phyloP scores from a whole-genome alignment of 2,329 filamentous ascomycete genomes.

The Thelonectria blattea region DNA sequence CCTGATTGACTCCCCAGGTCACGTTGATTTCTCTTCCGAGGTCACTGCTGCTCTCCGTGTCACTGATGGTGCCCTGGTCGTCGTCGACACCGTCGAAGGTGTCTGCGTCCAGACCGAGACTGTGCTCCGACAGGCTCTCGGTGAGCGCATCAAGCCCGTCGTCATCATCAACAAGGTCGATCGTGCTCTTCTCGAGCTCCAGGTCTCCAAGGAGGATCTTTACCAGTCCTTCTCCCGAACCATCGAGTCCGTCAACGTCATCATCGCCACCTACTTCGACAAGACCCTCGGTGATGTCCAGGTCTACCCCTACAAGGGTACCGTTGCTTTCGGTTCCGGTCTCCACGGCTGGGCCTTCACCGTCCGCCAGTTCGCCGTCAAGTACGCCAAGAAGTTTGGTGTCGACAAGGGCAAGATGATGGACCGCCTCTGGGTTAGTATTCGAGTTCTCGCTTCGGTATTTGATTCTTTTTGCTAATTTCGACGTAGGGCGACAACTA shows the following conservation, averaged over 20 bases:
- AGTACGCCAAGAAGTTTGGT: constrained; percentile 99
- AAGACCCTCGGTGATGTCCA: constrained; percentile 96
- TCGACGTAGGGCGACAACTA: constrained; percentile 81
- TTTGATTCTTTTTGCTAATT: not conserved
- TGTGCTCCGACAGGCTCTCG: constrained; percentile 96
- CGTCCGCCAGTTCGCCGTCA: constrained; percentile 92
- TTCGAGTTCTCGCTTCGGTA: not conserved
- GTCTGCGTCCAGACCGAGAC: constrained; percentile 99
- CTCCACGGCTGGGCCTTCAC: constrained; percentile 99
- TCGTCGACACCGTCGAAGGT: constrained; percentile 99
- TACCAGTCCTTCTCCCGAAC: constrained; percentile 99
- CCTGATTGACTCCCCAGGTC: constrained; percentile 99
- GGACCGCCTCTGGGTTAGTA: constrained; percentile 94
- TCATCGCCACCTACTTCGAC: constrained; percentile 99
- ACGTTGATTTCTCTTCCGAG: constrained; percentile 99
- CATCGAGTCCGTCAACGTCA: constrained; percentile 99
- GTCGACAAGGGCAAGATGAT: constrained; percentile 99
- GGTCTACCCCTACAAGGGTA: constrained; percentile 97
- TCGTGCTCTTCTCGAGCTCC: constrained; percentile 97
- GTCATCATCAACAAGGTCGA: constrained; percentile 99
- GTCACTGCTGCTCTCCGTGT: constrained; percentile 99
- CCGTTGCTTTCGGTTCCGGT: constrained; percentile 98
- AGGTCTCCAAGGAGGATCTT: constrained; percentile 97
- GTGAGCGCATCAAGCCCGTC: constrained; percentile 99
- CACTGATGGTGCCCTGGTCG: constrained; percentile 98